Percentiles rank a stretch among this genome's conserved stretches.
Conservation (phyloP, 2,329 filamentous ascomycete genomes). For the Septoria petroselini region DNA sequence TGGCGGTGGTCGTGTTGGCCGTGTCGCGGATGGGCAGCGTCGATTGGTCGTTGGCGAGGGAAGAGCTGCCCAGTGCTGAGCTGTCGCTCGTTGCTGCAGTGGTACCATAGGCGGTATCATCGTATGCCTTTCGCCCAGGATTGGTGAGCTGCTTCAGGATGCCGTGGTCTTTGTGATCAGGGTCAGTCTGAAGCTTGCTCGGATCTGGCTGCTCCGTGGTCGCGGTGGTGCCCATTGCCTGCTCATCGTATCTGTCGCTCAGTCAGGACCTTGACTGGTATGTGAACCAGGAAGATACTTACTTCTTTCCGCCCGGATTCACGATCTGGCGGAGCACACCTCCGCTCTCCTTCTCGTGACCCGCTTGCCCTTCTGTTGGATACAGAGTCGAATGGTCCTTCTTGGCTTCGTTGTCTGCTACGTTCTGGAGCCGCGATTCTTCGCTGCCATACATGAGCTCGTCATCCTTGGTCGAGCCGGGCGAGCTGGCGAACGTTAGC, state of each 20-base stretch:
- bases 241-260: constrained; percentile 24
- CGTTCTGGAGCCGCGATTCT: constrained; percentile 8
- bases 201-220: constrained; percentile 11
- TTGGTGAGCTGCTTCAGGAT: constrained; percentile 28
- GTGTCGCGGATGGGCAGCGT: neutral
- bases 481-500: constrained; percentile 24
- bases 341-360: constrained; percentile 20
- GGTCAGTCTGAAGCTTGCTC: constrained; percentile 12
- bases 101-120: constrained; percentile 24
- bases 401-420: constrained; percentile 10
- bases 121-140: constrained; percentile 29
- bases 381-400: constrained; percentile 15
- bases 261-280: neutral
- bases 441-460: constrained; percentile 38
- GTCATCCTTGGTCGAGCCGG: constrained; percentile 37
- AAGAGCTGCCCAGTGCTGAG: neutral
- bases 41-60: neutral
- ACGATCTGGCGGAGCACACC: constrained; percentile 24
- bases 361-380: constrained; percentile 7
- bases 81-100: constrained; percentile 15
- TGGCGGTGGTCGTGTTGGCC: neutral
- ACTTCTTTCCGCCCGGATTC: constrained; percentile 23
- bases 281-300: neutral
- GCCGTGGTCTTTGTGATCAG: constrained; percentile 20
- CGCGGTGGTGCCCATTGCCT: constrained; percentile 20